Evolutionary conservation across 2,329 filamentous ascomycete species (phyloP).

Genomic region (Ramularia endophylla): DNA sequence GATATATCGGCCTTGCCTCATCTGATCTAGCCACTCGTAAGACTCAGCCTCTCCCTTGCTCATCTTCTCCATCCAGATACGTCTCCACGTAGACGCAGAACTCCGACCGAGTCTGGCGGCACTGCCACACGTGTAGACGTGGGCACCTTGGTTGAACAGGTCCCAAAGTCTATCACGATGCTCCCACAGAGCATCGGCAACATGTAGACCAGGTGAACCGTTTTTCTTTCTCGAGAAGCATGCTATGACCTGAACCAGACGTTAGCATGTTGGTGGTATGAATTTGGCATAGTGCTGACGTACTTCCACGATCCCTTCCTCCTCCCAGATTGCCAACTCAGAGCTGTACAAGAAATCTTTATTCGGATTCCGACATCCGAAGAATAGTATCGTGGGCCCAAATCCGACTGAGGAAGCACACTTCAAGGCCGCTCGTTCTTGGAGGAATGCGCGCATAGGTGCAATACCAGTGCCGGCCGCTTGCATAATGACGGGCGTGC

Average conservation of each 20-base stretch:
- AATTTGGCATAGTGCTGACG: too few relatives aligned
- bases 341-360: conserved; percentile 31
- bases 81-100: conserved; percentile 36
- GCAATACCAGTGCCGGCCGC: conserved; percentile 48
- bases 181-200: conserved; percentile 46
- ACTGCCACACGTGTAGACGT: conserved; percentile 61
- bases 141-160: conserved; percentile 46
- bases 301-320: conserved; percentile 10
- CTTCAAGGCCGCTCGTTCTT: conserved; percentile 34
- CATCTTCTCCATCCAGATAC: conserved; percentile 38
- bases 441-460: conserved; percentile 40
- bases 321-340: conserved; percentile 14
- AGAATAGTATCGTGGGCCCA: conserved; percentile 27
- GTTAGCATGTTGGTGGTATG: too few relatives aligned
- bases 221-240: conserved; percentile 34
- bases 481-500: conserved; percentile 48
- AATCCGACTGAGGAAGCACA: conserved; percentile 24
- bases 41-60: conserved; percentile 31
- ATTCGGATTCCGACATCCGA: conserved; percentile 13
- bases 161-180: conserved; percentile 40
- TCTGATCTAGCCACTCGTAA: conserved; percentile 40
- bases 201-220: conserved; percentile 44
- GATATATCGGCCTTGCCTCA: conserved; percentile 43
- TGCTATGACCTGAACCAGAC: too few relatives aligned
- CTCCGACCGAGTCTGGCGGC: conserved; percentile 36